These are phyloP conservation scores for Leccinum huronense DNA, from an alignment of 1,284 basidiomycete species.

Conservation along the genomic window DNA sequence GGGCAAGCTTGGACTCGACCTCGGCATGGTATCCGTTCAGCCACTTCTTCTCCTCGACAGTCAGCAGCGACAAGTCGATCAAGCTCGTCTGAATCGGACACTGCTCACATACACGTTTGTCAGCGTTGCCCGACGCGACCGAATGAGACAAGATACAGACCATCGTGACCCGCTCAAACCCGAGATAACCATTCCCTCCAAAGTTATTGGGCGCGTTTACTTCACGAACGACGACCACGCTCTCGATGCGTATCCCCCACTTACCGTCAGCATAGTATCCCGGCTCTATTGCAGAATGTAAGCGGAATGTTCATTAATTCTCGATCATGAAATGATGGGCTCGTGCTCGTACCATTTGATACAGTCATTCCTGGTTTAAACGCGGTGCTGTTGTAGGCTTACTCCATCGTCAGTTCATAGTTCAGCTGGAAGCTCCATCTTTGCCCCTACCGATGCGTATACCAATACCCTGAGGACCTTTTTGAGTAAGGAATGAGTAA, in stretches of 20 bases:
- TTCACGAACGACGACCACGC: constrained; percentile 74
- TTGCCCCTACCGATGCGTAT: constrained; percentile 61
- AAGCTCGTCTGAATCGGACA: constrained; percentile 89
- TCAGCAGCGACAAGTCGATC: constrained; percentile 67
- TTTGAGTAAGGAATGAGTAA: constrained; percentile 5
- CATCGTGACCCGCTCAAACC: constrained; percentile 86
- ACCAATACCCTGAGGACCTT: constrained; percentile 84
- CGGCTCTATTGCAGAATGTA: constrained; percentile 54
- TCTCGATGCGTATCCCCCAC: constrained; percentile 95
- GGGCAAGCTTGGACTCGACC: constrained; percentile 73
- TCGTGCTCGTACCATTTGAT: constrained; percentile 62
- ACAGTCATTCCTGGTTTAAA: constrained; percentile 86
- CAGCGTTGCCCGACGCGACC: constrained; percentile 12
- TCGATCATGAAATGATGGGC: not conserved
- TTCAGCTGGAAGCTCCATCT: not conserved
- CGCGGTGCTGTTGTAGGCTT: constrained; percentile 65
- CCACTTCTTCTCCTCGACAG: constrained; percentile 73
- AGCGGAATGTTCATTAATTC: not conserved
- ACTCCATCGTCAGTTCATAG: not conserved
- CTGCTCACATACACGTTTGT: constrained; percentile 36
- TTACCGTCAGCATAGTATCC: constrained; percentile 92
- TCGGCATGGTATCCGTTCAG: constrained; percentile 85
- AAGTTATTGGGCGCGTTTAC: constrained; percentile 81
- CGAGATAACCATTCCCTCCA: constrained; percentile 80
- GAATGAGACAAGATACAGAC: constrained; percentile 33